Evolutionary conservation across 306 rosid genomes (phyloP), one percentile per base, ranked within the genome.

Genomic region (Amphicarpaea edgeworthii): DNA sequence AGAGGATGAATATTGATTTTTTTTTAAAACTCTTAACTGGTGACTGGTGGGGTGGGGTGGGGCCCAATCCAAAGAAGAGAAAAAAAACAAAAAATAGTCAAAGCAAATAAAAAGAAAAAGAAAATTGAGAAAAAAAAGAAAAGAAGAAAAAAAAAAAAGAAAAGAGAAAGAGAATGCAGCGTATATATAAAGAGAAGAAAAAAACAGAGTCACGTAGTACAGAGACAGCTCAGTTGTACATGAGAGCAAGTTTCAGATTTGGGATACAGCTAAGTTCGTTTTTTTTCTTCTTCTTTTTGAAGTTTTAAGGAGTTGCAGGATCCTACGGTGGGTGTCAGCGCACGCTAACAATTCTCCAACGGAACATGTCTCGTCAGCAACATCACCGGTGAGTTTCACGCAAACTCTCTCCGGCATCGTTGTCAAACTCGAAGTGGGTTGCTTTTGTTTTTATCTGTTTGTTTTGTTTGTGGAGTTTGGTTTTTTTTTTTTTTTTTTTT

Each of bases 241-340:
- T 30, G 49, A 50, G 30, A 43, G 2, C 38, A 28, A 68, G 51
- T 77, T 68, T 68, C 82, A 41, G 75, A 77, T 77, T 77, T 55
- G 59, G 55, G 68, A 43, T 68, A 68, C 70, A 77, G 75, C 55
- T 65, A 65, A 47, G 6, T 42, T 14, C 37, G 9, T 51, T 17
- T 9, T 38, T 50, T 50, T 53, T 19, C 16, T 46, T 15, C 1
- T 50, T 16, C 1, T 9, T 4, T 53, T 11, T 21, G 0, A 15
- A 30, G 41, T 30, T 20, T 14, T 28, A 0, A 0, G 54, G 54
- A 32, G 40, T 38, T 23, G 26, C 41, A 77, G 1, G 2, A 45
- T 69, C 43, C 42, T 61, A 60, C 5, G 24, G 9, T 77, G 75
- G 6, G 50, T 53, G 43, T 38, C 42, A 37, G 0, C 6, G 37